Evolutionary conservation across 2,329 filamentous ascomycete species (phyloP), one percentile per base, ranked within the genome.

Genomic region (Ophiostoma ulmi): DNA sequence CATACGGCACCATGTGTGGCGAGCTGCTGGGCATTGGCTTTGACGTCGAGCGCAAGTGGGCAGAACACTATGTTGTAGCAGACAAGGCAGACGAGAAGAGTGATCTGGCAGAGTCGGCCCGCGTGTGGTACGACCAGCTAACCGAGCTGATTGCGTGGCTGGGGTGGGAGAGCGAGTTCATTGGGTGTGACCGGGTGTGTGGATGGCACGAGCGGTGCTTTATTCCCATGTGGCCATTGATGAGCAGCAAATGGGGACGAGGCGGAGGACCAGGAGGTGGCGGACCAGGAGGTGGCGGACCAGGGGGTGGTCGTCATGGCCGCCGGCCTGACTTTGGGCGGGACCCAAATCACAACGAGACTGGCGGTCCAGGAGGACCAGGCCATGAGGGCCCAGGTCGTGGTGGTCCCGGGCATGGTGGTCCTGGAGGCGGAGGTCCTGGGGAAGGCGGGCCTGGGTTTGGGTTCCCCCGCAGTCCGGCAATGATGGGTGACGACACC

Each of bases 151-250:
- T 81, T 74, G 82, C 83, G 1, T 85, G 83, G 83, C 77, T 85
- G 0, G 83, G 83, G 5, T 85, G 83, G 83, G 81, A 80, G 48
- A 81, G 81, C 38, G 80, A 83, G 75, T 83, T 81, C 75, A 77
- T 79, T 1, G 76, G 77, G 10, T 85, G 83, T 71, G 73, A 78
- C 3, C 74, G 78, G 39, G 77, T 78, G 58, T 85, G 83, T 71
- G 79, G 73, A 4, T 79, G 78, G 75, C 79, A 82, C 70, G 81
- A 84, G 74, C 77, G 79, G 14, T 84, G 83, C 73, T 84, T 80
- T 72, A 83, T 85, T 55, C 83, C 83, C 1, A 85, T 85, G 80
- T 85, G 83, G 83, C 83, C 83, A 1, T 72, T 83, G 72, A 72
- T 77, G 65, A 65, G 61, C 67, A 64, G 63, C 20, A 48, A 67